A percentile compares a stretch with the other conserved stretches of the same genome.
phyloP scores from a whole-genome alignment of 192 early-diverging fungal species.

The Backusella sp. region DNA sequence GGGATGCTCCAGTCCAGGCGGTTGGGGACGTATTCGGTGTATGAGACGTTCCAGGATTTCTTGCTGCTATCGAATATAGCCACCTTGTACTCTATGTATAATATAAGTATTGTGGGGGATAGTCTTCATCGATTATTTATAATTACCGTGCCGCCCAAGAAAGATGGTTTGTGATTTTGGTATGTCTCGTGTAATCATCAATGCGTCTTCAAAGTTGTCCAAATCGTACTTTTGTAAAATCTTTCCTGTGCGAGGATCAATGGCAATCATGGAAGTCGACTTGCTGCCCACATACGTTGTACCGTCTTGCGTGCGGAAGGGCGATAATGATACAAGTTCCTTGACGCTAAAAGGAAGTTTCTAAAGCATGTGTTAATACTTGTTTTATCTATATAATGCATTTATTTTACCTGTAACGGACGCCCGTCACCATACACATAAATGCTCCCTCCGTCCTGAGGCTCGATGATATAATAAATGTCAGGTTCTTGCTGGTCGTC shows the following conservation, averaged over 20 bases:
- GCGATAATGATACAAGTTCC: constrained; percentile 59
- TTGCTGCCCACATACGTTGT: constrained; percentile 68
- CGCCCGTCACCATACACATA: constrained; percentile 56
- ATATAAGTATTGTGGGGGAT: too few species aligned
- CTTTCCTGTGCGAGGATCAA: constrained; percentile 65
- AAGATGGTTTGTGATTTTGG: constrained; percentile 32
- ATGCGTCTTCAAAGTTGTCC: constrained; percentile 28
- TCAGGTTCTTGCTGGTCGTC: constrained; percentile 20
- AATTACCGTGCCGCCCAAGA: constrained; percentile 37
- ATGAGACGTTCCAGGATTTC: constrained; percentile 34
- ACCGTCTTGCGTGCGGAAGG: constrained; percentile 48
- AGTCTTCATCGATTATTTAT: neutral
- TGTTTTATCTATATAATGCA: too few species aligned
- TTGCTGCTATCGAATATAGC: constrained; percentile 48
- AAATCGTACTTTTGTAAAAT: constrained; percentile 59
- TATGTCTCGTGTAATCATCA: constrained; percentile 17
- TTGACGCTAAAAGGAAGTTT: constrained; percentile 69
- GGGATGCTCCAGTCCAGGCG: constrained; percentile 24
- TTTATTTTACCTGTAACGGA: constrained; percentile 51
- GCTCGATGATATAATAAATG: constrained; percentile 72
- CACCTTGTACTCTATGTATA: constrained; percentile 52
- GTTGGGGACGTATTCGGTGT: constrained; percentile 45
- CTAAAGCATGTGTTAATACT: constrained; percentile 6
- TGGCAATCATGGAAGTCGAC: constrained; percentile 60
- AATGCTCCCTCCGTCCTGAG: constrained; percentile 62